Evolutionary conservation across 305 asterid genomes (phyloP).

Genomic region (Caryopteris hybrid): DNA sequence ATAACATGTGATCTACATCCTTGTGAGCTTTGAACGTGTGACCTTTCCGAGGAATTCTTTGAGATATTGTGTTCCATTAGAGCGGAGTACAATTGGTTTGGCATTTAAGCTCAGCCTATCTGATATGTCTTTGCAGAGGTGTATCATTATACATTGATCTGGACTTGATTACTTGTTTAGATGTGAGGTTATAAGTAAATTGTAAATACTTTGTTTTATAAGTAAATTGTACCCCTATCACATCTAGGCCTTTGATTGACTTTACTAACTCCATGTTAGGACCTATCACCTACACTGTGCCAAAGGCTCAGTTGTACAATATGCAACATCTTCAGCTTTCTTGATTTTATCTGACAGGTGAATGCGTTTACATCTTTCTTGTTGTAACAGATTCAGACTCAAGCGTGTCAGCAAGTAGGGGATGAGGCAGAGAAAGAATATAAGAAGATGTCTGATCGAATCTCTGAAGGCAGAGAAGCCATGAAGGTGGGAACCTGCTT

Average conservation of each 20-base stretch:
- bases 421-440: conserved; percentile 78
- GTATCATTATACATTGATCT: not conserved
- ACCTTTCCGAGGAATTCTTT: not conserved
- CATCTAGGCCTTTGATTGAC: not conserved
- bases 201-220: not conserved
- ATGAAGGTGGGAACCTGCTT: conserved; percentile 53
- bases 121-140: not conserved
- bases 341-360: not conserved
- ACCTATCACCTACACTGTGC: not conserved
- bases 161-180: not conserved
- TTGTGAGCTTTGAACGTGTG: not conserved
- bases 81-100: not conserved
- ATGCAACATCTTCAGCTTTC: not conserved
- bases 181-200: too few relatives aligned
- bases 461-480: conserved; percentile 67
- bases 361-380: conserved; percentile 12
- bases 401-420: conserved; percentile 65
- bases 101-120: not conserved
- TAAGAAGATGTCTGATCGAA: conserved; percentile 58
- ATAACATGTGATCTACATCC: not conserved
- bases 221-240: not conserved
- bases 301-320: conserved; percentile 4
- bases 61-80: not conserved
- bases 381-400: conserved; percentile 62
- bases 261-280: not conserved